phyloP scores from a whole-genome alignment of 2,329 filamentous ascomycete species.

The Macrophomina tecta region DNA sequence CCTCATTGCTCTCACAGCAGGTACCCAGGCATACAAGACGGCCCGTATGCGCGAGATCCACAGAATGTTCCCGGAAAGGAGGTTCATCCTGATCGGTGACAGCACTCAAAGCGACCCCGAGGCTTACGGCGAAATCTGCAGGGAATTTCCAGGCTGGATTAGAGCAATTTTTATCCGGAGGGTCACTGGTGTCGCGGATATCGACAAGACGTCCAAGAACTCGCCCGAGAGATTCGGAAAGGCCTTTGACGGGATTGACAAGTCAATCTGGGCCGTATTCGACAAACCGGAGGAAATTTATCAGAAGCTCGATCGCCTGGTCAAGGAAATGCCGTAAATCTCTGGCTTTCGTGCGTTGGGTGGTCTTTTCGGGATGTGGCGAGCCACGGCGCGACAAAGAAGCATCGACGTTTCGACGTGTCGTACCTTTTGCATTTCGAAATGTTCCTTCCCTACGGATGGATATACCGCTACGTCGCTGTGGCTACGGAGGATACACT shows the following conservation, averaged over 20 bases:
- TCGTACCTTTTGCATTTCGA: too few relatives aligned
- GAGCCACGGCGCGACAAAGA: too few relatives aligned
- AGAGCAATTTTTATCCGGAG: constrained; percentile 84
- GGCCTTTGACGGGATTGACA: constrained; percentile 79
- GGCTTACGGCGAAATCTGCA: constrained; percentile 79
- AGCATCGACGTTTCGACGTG: too few relatives aligned
- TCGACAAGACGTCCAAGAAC: constrained; percentile 74
- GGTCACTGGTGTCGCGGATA: constrained; percentile 76
- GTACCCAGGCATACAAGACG: constrained; percentile 86
- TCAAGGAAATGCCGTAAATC: not conserved
- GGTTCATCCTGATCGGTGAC: constrained; percentile 86
- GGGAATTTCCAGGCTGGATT: constrained; percentile 76
- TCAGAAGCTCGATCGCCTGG: constrained; percentile 41
- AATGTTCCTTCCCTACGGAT: too few relatives aligned
- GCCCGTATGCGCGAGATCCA: constrained; percentile 79
- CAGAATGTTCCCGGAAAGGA: constrained; percentile 76
- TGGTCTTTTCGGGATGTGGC: too few relatives aligned
- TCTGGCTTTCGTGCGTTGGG: too few relatives aligned
- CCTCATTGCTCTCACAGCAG: constrained; percentile 77
- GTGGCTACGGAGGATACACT: too few relatives aligned
- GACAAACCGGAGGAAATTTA: constrained; percentile 72
- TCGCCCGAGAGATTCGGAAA: constrained; percentile 75
- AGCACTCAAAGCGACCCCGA: constrained; percentile 92
- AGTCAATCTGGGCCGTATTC: constrained; percentile 79
- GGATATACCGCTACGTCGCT: too few relatives aligned